These are phyloP conservation scores for Daedalea quercina DNA, from an alignment of 768 basidiomycete genomes.

Conservation along the genomic window DNA sequence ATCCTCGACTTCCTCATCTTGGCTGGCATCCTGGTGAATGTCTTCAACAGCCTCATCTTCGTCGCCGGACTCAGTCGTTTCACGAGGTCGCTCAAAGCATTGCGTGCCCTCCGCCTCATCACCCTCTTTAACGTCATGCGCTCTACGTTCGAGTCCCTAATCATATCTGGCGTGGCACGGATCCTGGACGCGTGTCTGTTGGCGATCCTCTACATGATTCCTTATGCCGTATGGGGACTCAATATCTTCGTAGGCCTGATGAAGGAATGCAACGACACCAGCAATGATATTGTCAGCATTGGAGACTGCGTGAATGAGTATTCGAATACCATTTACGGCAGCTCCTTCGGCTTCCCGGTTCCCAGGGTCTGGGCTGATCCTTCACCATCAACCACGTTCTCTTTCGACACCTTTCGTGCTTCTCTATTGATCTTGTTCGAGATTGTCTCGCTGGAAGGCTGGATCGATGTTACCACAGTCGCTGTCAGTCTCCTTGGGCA, in stretches of 20 bases:
- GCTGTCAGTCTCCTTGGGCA: slow-evolving; percentile 71
- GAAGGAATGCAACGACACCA: slow-evolving; percentile 76
- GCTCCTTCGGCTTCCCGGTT: slow-evolving; percentile 59
- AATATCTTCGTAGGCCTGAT: slow-evolving; percentile 87
- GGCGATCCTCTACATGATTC: slow-evolving; percentile 87
- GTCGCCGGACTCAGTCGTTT: slow-evolving; percentile 76
- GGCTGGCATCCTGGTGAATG: slow-evolving; percentile 66
- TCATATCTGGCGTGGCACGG: slow-evolving; percentile 78
- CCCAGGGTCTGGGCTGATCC: slow-evolving; percentile 92
- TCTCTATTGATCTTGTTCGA: slow-evolving; percentile 92
- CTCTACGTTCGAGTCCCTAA: slow-evolving; percentile 77
- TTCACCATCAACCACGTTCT: slow-evolving; percentile 74
- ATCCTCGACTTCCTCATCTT: slow-evolving; percentile 84
- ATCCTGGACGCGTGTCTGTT: slow-evolving; percentile 88
- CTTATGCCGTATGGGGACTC: slow-evolving; percentile 89
- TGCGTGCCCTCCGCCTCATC: slow-evolving; percentile 84
- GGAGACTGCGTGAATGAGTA: slow-evolving; percentile 73
- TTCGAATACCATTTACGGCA: slow-evolving; percentile 51
- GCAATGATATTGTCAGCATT: slow-evolving; percentile 45
- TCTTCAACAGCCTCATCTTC: slow-evolving; percentile 64
- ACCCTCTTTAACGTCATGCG: slow-evolving; percentile 85
- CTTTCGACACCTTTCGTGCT: slow-evolving; percentile 81
- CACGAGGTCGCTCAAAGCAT: slow-evolving; percentile 79
- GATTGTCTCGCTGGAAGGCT: slow-evolving; percentile 93
- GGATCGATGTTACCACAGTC: slow-evolving; percentile 88